These are phyloP conservation scores for Globisporangium spiculum DNA, from an alignment of 352 stramenopile species.

Conservation along the genomic window DNA sequence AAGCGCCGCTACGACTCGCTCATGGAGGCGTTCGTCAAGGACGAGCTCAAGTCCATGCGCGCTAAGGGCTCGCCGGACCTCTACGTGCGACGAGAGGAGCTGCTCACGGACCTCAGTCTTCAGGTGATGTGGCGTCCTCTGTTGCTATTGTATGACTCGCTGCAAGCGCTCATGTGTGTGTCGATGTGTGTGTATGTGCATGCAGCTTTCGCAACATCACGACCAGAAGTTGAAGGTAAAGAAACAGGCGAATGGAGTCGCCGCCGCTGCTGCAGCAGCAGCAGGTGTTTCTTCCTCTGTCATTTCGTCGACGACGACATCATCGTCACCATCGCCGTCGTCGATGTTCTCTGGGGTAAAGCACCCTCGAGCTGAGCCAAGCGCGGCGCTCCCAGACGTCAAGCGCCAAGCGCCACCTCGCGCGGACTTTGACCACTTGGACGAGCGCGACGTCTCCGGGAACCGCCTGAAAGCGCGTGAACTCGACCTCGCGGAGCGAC, in stretches of 20 bases:
- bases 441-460: slow-evolving; percentile 4
- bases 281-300: not conserved
- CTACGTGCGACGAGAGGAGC: slow-evolving; percentile 16
- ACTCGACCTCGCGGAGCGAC: slow-evolving; percentile 11
- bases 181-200: not conserved
- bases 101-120: slow-evolving; percentile 17
- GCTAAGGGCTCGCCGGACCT: slow-evolving; percentile 16
- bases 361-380: not conserved
- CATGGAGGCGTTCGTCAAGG: slow-evolving; percentile 18
- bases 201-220: slow-evolving; percentile 15
- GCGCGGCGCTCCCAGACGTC: not conserved
- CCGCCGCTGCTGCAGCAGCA: not conserved
- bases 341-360: not conserved
- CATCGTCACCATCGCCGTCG: not conserved
- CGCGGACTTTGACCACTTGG: not conserved
- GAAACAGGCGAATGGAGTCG: slow-evolving; percentile 1
- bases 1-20: slow-evolving; percentile 18
- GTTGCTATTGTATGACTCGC: not conserved
- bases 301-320: not conserved
- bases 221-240: slow-evolving; percentile 18
- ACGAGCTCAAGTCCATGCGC: slow-evolving; percentile 21
- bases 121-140: not conserved
- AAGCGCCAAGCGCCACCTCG: slow-evolving; percentile 3
- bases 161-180: not conserved
- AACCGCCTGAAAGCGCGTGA: slow-evolving; percentile 10